Evolutionary conservation across 78 protist species (phyloP), one percentile per base, ranked within the genome.

Genomic region (Dictyostelium firmibasis): DNA sequence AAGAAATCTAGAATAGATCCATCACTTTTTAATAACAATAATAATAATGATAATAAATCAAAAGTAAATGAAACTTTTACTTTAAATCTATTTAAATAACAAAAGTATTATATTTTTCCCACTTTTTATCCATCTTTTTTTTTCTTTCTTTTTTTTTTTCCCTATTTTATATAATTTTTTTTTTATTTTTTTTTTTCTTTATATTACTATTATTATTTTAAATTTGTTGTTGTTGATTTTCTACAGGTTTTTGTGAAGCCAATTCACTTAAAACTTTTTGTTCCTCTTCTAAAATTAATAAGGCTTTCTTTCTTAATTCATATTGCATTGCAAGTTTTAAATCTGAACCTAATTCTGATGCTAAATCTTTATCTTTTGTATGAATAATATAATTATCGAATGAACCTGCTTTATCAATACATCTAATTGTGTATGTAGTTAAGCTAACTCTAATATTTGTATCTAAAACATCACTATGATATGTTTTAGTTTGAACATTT

Each of bases 281-380:
- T 81, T 81, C 72, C 31, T 81, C 27, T 25, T 29, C 72, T 81
- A 74, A 74, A 72, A 85, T 74, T 72, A 41, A 38, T 36, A 57
- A 25, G 23, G 81, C 81, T 53, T 74, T 85, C 35, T 75, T 23
- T 47, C 50, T 50, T 53, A 72, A 13, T 25, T n/a, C 83, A 29
- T 53, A 6, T 35, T 89, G 67, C 82, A 89, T 44, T 29, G 85
- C 47, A 38, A 57, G 10, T 10, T 92, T 92, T 75, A 92, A 69
- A 64, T 92, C 89, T 62, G 86, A 69, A 79, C 96, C 96, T 10
- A 85, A 77, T 67, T 92, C 84, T 29, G 96, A 92, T 31, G 25
- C 41, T 79, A 92, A 69, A 79, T 92, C 81, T 38, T 92, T 92
- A n/a, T 81, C 75, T 53, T 83, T 92, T 64, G 96, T 92, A 9